phyloP scores from a whole-genome alignment of 805 yeast genomes.

The Clavispora asparagi region DNA sequence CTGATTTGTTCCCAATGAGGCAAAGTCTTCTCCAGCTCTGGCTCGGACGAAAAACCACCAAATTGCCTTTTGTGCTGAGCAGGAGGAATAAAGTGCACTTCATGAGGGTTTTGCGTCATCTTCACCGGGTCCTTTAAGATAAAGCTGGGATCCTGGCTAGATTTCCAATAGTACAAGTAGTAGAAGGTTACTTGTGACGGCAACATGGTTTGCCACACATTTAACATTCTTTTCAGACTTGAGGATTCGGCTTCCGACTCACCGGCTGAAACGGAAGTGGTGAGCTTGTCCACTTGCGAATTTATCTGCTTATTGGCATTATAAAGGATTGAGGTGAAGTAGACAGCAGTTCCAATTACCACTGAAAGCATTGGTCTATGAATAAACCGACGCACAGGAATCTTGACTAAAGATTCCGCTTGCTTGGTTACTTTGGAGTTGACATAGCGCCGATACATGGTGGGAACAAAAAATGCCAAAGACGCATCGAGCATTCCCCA shows the following conservation, averaged over 20 bases:
- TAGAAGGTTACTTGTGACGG: slow-evolving; percentile 32
- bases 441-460: slow-evolving; percentile 16
- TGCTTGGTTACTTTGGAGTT: neutral
- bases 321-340: slow-evolving; percentile 14
- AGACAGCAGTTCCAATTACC: slow-evolving; percentile 31
- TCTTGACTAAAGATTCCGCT: neutral
- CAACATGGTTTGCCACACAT: slow-evolving; percentile 33
- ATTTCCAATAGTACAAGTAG: slow-evolving; percentile 47
- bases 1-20: slow-evolving; percentile 38
- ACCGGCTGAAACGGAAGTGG: slow-evolving; percentile 16
- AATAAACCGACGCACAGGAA: slow-evolving; percentile 6
- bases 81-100: slow-evolving; percentile 24
- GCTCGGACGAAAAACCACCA: neutral
- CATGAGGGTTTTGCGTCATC: slow-evolving; percentile 24
- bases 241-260: slow-evolving; percentile 3
- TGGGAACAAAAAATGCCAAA: slow-evolving; percentile 39
- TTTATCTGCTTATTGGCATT: neutral
- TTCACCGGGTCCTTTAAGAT: slow-evolving; percentile 53
- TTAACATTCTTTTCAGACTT: slow-evolving; percentile 14
- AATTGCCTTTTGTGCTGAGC: neutral
- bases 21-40: slow-evolving; percentile 8
- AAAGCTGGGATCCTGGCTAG: slow-evolving; percentile 47
- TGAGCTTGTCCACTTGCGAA: slow-evolving; percentile 24
- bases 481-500: slow-evolving; percentile 40
- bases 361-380: slow-evolving; percentile 31